Base-by-base conservation (phyloP, 805 yeast species). In the Helenozyma rhizophorensis region DNA sequence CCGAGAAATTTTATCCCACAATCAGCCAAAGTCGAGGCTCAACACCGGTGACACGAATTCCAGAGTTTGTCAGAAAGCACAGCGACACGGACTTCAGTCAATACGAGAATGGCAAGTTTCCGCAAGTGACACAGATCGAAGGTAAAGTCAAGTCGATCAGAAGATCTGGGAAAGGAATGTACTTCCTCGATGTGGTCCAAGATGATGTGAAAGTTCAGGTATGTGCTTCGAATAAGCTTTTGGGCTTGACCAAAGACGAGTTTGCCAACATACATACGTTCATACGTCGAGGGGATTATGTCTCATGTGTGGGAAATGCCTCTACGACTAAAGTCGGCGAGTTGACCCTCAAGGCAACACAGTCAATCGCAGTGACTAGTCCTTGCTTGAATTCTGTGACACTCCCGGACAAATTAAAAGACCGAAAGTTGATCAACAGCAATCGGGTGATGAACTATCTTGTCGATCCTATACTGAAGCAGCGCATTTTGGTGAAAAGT, bases 291-390 rank as follows among this genome's bases (percentile, higher is more conserved):
- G 96, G 96, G 0, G 98, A 90, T 50, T 72, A 70, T 27, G 60
- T 90, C 3, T 60, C 74, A 6, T 76, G 80, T 15, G 48, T 58
- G 3, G 98, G 98, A 0, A 52, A 46, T 15, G 88, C 96, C 0
- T 85, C 90, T 16, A 54, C 72, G 3, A 85, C 97, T 0, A 77
- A 80, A 34, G 76, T 77, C 3, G 93, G 90, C 0, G 95, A 89
- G 43, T 60, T 88, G 6, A 81, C 96, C 1, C 50, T 90, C 32
- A 76, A 83, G 41, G 68, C 80, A 9, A 56, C 60, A 0, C 38
- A 51, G n/a, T 69, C 78, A 2, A 53, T 84, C 2, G 39, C 30
- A 16, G 55, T 87, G 9, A 68, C 83, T 6, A 56, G 89, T 0
- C 90, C 96, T 0, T 71, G 89, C 13, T 65, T 87, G 34, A 51